Evolutionary conservation across 768 basidiomycete genomes (phyloP).

Genomic region (Suillus placidus): DNA sequence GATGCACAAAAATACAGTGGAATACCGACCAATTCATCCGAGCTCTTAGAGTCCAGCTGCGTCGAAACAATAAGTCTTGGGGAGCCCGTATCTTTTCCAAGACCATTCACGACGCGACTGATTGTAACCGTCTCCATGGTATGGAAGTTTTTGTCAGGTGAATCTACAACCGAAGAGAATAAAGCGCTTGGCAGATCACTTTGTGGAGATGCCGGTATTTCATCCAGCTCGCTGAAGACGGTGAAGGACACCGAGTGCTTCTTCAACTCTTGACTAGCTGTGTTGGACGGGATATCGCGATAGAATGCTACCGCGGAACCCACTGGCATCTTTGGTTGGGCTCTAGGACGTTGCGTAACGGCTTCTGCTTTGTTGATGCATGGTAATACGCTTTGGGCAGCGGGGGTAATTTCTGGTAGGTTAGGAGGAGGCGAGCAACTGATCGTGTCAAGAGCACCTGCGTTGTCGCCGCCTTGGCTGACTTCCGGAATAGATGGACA

Average conservation of each 20-base stretch:
- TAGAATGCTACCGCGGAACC: constrained; percentile 76
- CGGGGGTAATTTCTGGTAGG: constrained; percentile 26
- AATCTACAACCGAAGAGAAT: constrained; percentile 22
- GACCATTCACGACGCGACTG: constrained; percentile 18
- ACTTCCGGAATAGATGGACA: constrained; percentile 19
- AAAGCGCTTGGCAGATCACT: constrained; percentile 28
- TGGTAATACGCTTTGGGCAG: constrained; percentile 37
- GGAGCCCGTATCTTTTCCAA: constrained; percentile 15
- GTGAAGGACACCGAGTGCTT: constrained; percentile 68
- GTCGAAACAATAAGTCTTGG: constrained; percentile 26
- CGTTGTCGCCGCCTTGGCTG: constrained; percentile 18
- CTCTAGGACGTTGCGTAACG: constrained; percentile 44
- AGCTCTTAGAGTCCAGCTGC: constrained; percentile 49
- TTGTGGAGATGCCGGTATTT: constrained; percentile 13
- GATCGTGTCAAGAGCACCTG: constrained; percentile 48
- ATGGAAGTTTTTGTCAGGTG: constrained; percentile 13
- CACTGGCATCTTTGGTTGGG: constrained; percentile 72
- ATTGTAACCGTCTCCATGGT: constrained; percentile 14
- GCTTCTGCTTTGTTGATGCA: constrained; percentile 21
- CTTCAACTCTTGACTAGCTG: constrained; percentile 48
- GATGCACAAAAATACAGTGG: constrained; percentile 1
- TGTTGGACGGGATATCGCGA: constrained; percentile 61
- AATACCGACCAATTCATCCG: constrained; percentile 56
- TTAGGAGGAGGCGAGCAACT: constrained; percentile 74
- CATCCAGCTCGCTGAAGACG: constrained; percentile 76